Percentiles rank a stretch among this genome's conserved stretches.
Conservation (phyloP, 371 early-diverging fungal genomes). For the Mortierella sp. region DNA sequence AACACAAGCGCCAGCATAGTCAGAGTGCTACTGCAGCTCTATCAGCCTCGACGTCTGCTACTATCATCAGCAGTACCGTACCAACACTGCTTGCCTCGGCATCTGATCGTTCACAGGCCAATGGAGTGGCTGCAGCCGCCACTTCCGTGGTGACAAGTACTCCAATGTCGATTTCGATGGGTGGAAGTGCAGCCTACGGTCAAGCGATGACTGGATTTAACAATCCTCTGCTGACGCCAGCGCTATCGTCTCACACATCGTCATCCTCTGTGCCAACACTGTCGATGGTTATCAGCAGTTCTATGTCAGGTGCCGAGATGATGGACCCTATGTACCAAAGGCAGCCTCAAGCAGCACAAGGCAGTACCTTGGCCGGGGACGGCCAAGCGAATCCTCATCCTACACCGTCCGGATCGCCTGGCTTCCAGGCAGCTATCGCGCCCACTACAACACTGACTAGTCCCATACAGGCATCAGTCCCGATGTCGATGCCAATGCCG, state of each 20-base stretch:
- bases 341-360: background rate
- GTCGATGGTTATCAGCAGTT: constrained; percentile 33
- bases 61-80: background rate
- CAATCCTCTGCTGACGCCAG: constrained; percentile 25
- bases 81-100: constrained; percentile 1
- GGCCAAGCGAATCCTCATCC: constrained; percentile 3
- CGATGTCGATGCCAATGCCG: constrained; percentile 19
- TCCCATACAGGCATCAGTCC: constrained; percentile 13
- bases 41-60: constrained; percentile 2
- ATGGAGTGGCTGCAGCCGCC: background rate
- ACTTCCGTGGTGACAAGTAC: constrained; percentile 4
- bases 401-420: constrained; percentile 28
- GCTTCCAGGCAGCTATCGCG: constrained; percentile 25
- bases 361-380: constrained; percentile 5
- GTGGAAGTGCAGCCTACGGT: constrained; percentile 1
- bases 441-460: constrained; percentile 15
- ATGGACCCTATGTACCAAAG: constrained; percentile 24
- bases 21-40: too few species aligned
- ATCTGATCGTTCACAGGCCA: background rate
- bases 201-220: constrained; percentile 17
- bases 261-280: constrained; percentile 31
- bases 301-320: constrained; percentile 9
- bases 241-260: constrained; percentile 32
- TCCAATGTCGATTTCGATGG: constrained; percentile 11
- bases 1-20: constrained; percentile 49